phyloP scores from a whole-genome alignment of 768 basidiomycete genomes.

The Suillus tomentosus region DNA sequence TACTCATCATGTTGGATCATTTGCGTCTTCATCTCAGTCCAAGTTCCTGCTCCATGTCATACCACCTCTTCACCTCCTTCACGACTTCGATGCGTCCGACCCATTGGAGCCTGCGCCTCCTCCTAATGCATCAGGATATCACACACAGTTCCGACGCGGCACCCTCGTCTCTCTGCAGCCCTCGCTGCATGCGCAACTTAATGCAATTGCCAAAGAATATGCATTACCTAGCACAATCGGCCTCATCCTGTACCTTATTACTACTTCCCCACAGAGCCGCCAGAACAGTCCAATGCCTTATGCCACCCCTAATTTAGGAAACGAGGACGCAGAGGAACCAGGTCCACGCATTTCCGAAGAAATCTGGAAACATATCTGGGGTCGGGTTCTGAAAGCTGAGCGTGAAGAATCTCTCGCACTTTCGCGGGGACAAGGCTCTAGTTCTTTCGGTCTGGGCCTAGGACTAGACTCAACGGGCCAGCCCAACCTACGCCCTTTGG shows the following conservation, averaged over 20 bases:
- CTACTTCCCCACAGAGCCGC: conserved; percentile 30
- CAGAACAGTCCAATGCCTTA: conserved; percentile 21
- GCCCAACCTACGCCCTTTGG: conserved; percentile 46
- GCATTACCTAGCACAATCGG: conserved; percentile 86
- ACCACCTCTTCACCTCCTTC: conserved; percentile 73
- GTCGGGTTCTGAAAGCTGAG: conserved; percentile 67
- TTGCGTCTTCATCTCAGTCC: conserved; percentile 46
- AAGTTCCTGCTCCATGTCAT: conserved; percentile 83
- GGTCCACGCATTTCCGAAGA: conserved; percentile 87
- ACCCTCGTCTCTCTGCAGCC: conserved; percentile 86
- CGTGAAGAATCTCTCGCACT: conserved; percentile 39
- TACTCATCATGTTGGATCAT: conserved; percentile 40
- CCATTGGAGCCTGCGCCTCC: conserved; percentile 53
- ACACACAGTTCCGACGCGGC: conserved; percentile 78
- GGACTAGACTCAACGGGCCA: conserved; percentile 37
- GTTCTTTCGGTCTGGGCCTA: conserved; percentile 47
- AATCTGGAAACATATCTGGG: conserved; percentile 88
- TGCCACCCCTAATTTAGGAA: conserved; percentile 20
- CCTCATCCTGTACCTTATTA: conserved; percentile 79
- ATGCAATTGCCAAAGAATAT: conserved; percentile 91
- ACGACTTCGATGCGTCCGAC: conserved; percentile 49
- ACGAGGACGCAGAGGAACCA: conserved; percentile 49
- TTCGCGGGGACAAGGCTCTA: conserved; percentile 38
- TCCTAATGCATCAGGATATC: conserved; percentile 68
- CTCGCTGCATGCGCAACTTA: conserved; percentile 78